Evolutionary conservation across 1,284 basidiomycete species (phyloP).

Genomic region (Cronartium ribicola): DNA sequence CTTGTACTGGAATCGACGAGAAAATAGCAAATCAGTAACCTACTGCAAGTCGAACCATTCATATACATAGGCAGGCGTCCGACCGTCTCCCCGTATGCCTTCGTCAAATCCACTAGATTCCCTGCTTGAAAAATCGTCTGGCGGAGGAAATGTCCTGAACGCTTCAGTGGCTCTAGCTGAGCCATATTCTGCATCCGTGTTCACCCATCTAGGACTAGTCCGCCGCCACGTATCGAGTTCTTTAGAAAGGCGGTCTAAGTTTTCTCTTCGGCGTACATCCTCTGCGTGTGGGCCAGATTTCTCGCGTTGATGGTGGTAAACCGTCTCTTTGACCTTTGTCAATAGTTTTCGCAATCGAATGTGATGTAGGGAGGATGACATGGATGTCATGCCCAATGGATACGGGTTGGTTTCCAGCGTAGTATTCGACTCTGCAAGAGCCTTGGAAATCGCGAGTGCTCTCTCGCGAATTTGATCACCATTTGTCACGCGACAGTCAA

Average conservation of each 20-base stretch:
- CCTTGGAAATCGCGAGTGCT: conserved; percentile 7
- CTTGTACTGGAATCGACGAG: not conserved
- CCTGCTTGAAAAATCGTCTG: too few species aligned
- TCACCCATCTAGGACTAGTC: not conserved
- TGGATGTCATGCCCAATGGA: conserved; percentile 21
- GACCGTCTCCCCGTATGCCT: not conserved
- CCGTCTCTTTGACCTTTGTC: conserved; percentile 28
- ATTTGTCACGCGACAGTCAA: conserved; percentile 34
- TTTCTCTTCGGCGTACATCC: not conserved
- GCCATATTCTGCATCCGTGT: not conserved
- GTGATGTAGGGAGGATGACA: conserved; percentile 31
- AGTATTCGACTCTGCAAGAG: conserved; percentile 17
- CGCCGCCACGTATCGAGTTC: conserved; percentile 28
- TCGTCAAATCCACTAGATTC: too few species aligned
- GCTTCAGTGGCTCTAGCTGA: too few species aligned
- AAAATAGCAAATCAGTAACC: not conserved
- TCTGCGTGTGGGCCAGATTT: not conserved
- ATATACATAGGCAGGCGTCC: conserved; percentile 8
- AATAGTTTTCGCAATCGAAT: conserved; percentile 23
- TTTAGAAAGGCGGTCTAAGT: conserved; percentile 8
- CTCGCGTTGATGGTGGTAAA: conserved; percentile 12
- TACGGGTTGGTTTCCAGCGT: conserved; percentile 21
- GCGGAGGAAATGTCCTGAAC: too few species aligned
- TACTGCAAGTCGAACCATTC: conserved; percentile 41
- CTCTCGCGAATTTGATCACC: conserved; percentile 16